Conservation (phyloP, 2,329 filamentous ascomycete species). For the Fusarium torreyae region DNA sequence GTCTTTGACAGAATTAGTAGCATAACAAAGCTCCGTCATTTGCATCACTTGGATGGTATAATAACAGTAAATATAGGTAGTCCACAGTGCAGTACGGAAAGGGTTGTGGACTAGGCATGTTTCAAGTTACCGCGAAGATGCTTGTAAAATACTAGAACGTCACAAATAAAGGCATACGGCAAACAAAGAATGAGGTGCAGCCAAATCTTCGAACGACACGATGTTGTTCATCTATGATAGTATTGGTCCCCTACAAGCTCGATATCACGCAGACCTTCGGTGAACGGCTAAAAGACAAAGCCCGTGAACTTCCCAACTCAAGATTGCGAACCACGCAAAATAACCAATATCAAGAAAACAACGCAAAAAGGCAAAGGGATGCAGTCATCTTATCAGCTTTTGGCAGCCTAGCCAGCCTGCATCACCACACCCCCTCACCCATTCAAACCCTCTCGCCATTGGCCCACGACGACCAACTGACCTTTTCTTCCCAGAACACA, state of each 20-base stretch:
- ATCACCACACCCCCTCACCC: constrained; percentile 39
- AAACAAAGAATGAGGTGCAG: no score
- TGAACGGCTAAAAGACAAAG: neutral
- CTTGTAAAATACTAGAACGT: neutral
- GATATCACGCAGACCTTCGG: neutral
- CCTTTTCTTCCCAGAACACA: constrained; percentile 19
- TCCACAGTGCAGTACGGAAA: constrained; percentile 9
- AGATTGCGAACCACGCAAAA: constrained; percentile 34
- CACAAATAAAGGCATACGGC: neutral
- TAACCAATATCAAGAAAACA: constrained; percentile 10
- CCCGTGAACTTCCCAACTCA: neutral
- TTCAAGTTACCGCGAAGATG: neutral
- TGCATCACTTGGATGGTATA: neutral
- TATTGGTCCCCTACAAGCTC: neutral
- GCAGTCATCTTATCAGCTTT: constrained; percentile 38
- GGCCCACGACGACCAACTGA: constrained; percentile 33
- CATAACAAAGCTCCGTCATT: neutral
- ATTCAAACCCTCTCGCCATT: constrained; percentile 23
- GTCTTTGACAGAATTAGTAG: no score
- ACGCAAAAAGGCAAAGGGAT: constrained; percentile 32
- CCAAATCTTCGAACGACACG: no score
- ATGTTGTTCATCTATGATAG: no score
- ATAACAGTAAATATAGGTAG: neutral
- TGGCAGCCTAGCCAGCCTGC: constrained; percentile 45
- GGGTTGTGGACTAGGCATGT: neutral